phyloP scores from a whole-genome alignment of 805 yeast species.

The Kazachstania taianensis region DNA sequence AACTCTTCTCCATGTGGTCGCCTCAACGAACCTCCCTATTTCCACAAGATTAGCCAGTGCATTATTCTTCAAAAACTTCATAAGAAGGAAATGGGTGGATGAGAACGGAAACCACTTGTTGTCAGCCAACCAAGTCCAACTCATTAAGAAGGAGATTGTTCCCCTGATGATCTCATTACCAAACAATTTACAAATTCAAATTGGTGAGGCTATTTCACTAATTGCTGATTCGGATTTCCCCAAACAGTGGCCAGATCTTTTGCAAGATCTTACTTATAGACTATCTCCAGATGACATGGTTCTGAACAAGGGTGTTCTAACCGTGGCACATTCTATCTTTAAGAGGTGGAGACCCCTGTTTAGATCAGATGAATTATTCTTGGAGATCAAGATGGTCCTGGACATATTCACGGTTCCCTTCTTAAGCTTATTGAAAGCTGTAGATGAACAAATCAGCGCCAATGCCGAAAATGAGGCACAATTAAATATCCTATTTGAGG shows the following conservation, averaged over 20 bases:
- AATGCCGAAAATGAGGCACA: slow-evolving; percentile 38
- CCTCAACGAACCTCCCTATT: slow-evolving; percentile 42
- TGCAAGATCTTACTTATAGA: slow-evolving; percentile 62
- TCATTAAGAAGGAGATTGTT: slow-evolving; percentile 68
- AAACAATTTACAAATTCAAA: slow-evolving; percentile 72
- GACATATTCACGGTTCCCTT: slow-evolving; percentile 77
- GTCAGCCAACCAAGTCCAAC: slow-evolving; percentile 46
- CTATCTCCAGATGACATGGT: slow-evolving; percentile 57
- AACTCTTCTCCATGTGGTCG: slow-evolving; percentile 65
- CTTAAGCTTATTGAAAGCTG: slow-evolving; percentile 51
- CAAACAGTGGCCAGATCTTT: slow-evolving; percentile 68
- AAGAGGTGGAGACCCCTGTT: slow-evolving; percentile 94
- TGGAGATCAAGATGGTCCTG: slow-evolving; percentile 79
- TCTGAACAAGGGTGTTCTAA: slow-evolving; percentile 73
- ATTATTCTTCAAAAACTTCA: slow-evolving; percentile 77
- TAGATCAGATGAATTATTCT: slow-evolving; percentile 79
- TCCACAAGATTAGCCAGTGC: slow-evolving; percentile 80
- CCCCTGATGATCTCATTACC: slow-evolving; percentile 82
- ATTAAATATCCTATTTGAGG: slow-evolving; percentile 53
- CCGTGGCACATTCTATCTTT: slow-evolving; percentile 92
- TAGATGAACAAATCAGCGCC: slow-evolving; percentile 53
- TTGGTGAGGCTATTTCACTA: slow-evolving; percentile 85
- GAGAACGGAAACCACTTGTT: slow-evolving; percentile 75
- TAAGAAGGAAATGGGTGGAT: slow-evolving; percentile 80
- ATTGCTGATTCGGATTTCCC: slow-evolving; percentile 98